Percentiles rank a stretch among this genome's conserved stretches.
Evolutionary conservation across 257 asterid genomes (phyloP).

Genomic region (Nemophila menziesii): DNA sequence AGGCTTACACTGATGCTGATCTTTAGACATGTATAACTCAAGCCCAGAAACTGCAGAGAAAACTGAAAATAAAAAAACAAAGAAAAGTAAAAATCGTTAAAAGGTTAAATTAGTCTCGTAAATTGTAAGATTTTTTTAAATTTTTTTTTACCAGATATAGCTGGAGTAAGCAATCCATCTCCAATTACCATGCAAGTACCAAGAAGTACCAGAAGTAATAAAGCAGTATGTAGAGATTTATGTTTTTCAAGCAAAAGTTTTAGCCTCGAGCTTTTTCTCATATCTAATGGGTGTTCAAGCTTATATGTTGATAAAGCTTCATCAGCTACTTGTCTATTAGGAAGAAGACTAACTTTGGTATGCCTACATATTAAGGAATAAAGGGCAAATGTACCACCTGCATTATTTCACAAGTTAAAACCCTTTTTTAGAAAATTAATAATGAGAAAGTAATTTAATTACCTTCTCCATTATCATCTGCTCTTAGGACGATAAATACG

Average conservation of each 20-base stretch:
- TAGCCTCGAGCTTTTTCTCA: conserved; percentile 48
- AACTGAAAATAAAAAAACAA: conserved; percentile 35
- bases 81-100: conserved; percentile 8
- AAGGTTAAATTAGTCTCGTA: background rate
- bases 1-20: conserved; percentile 86
- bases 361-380: conserved; percentile 92
- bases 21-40: conserved; percentile 91
- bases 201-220: conserved; percentile 66
- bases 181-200: conserved; percentile 99
- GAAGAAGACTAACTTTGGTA: conserved; percentile 91
- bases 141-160: conserved; percentile 67
- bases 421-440: background rate
- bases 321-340: conserved; percentile 76
- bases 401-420: conserved; percentile 13
- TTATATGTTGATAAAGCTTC: conserved; percentile 87
- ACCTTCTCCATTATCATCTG: conserved; percentile 98
- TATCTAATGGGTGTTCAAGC: conserved; percentile 60
- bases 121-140: conserved; percentile 9
- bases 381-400: conserved; percentile 98
- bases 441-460: conserved; percentile 3
- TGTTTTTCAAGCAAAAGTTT: conserved; percentile 80
- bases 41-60: conserved; percentile 97
- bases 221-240: conserved; percentile 66
- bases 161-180: conserved; percentile 95
- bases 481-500: conserved; percentile 79